Conservation (phyloP, 352 stramenopile species). For the Pythium aquatile region DNA sequence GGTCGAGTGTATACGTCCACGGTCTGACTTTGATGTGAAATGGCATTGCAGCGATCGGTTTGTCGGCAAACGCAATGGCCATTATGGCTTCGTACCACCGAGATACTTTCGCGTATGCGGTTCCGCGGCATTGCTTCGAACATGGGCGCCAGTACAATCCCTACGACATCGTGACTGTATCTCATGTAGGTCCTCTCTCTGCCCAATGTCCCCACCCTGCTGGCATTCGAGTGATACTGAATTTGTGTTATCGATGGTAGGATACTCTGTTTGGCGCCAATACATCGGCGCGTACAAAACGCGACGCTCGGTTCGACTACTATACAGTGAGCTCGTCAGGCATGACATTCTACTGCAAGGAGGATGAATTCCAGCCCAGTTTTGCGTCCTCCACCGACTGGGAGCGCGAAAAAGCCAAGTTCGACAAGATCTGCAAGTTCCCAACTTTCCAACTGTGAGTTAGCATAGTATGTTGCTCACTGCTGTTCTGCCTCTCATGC, state of each 20-base stretch:
- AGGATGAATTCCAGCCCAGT: constrained; percentile 37
- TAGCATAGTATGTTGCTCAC: background rate
- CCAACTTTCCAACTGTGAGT: constrained; percentile 55
- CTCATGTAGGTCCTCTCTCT: constrained; percentile 37
- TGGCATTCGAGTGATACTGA: background rate
- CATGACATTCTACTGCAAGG: constrained; percentile 63
- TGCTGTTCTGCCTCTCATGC: background rate
- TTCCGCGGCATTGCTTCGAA: constrained; percentile 59
- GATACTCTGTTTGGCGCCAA: constrained; percentile 24
- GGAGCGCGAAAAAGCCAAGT: constrained; percentile 53
- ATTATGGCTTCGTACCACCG: constrained; percentile 25
- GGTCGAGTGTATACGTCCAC: background rate
- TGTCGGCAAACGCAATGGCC: background rate
- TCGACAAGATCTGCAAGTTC: constrained; percentile 34
- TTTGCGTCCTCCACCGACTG: constrained; percentile 49
- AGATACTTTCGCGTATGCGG: constrained; percentile 67
- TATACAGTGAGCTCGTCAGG: constrained; percentile 62
- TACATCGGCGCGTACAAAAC: constrained; percentile 6
- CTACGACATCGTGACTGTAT: constrained; percentile 62
- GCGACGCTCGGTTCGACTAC: constrained; percentile 44
- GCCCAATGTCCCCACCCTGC: no score
- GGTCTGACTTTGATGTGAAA: background rate
- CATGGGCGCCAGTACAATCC: constrained; percentile 48
- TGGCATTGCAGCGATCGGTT: constrained; percentile 7
- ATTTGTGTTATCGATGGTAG: background rate